Evolutionary conservation across 2,329 filamentous ascomycete species (phyloP).

Genomic region (Sclerotinia glacialis): DNA sequence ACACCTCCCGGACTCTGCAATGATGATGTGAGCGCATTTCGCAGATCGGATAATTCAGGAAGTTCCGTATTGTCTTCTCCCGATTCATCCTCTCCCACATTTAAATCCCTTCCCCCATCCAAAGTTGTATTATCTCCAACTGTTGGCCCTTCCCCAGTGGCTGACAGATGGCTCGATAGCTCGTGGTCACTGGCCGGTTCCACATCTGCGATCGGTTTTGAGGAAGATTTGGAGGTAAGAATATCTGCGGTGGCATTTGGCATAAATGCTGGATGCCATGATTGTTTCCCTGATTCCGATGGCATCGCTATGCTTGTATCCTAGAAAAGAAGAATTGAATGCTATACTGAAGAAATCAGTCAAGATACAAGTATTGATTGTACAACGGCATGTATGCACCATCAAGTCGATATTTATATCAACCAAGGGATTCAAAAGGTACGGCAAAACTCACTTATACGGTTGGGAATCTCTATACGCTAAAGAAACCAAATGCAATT

Average conservation of each 20-base stretch:
- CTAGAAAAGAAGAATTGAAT: conserved; percentile 34
- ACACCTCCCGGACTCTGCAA: conserved; percentile 33
- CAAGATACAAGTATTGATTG: neutral
- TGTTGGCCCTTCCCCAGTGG: neutral
- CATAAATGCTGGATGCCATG: conserved; percentile 54
- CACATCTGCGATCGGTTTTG: conserved; percentile 11
- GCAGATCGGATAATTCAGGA: conserved; percentile 31
- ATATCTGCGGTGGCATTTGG: conserved; percentile 43
- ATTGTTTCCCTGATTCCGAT: conserved; percentile 44
- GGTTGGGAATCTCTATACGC: conserved; percentile 27
- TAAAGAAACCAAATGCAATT: conserved; percentile 33
- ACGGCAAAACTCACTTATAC: conserved; percentile 32
- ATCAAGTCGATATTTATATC: neutral
- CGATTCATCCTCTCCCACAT: neutral
- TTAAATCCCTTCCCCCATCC: conserved; percentile 7
- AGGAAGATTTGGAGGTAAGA: conserved; percentile 24
- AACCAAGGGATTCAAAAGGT: neutral
- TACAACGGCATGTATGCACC: neutral
- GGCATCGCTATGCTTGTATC: conserved; percentile 41
- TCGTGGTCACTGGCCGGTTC: conserved; percentile 9
- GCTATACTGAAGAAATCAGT: conserved; percentile 23
- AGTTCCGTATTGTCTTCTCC: conserved; percentile 27
- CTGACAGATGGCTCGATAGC: neutral
- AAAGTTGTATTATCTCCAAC: neutral
- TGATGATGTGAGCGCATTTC: conserved; percentile 35